Percentiles rank a stretch among this genome's conserved stretches.
Conservation (phyloP, 257 asterid genomes). For the Voacanga thouarsii region DNA sequence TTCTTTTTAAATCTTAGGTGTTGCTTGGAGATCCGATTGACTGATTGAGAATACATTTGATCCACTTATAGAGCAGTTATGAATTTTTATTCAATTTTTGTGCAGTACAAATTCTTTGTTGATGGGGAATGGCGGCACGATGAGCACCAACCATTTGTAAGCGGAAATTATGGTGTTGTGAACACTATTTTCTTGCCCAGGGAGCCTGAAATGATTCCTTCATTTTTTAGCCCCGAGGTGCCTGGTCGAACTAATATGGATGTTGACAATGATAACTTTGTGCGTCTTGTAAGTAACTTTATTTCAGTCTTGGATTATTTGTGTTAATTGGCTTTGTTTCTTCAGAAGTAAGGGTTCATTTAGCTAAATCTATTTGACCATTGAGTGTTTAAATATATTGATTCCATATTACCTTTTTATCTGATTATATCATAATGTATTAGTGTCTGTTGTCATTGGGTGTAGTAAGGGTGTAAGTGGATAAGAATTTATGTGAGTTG, state of each 20-base stretch:
- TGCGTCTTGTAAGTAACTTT: slow-evolving; percentile 41
- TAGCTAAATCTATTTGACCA: not conserved
- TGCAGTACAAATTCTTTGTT: slow-evolving; percentile 73
- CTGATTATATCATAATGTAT: not conserved
- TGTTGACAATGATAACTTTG: slow-evolving; percentile 56
- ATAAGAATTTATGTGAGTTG: too few relatives aligned
- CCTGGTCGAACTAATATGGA: slow-evolving; percentile 63
- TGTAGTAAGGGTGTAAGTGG: too few relatives aligned
- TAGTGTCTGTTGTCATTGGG: not conserved
- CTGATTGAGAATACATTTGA: slow-evolving; percentile 4
- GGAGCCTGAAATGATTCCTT: slow-evolving; percentile 54
- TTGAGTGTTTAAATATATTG: not conserved
- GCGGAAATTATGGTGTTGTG: slow-evolving; percentile 64
- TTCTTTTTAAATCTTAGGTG: not conserved
- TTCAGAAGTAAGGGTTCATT: not conserved
- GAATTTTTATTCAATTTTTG: slow-evolving; percentile 6
- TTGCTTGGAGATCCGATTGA: not conserved
- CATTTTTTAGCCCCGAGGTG: slow-evolving; percentile 35
- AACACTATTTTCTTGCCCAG: slow-evolving; percentile 64
- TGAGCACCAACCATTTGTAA: slow-evolving; percentile 63
- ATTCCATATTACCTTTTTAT: not conserved
- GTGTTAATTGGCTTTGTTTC: not conserved
- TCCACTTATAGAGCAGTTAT: not conserved
- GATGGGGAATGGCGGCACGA: slow-evolving; percentile 87
- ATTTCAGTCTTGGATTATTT: not conserved